Evolutionary conservation across 2,329 filamentous ascomycete genomes (phyloP).

Genomic region (Venturia carpophila): DNA sequence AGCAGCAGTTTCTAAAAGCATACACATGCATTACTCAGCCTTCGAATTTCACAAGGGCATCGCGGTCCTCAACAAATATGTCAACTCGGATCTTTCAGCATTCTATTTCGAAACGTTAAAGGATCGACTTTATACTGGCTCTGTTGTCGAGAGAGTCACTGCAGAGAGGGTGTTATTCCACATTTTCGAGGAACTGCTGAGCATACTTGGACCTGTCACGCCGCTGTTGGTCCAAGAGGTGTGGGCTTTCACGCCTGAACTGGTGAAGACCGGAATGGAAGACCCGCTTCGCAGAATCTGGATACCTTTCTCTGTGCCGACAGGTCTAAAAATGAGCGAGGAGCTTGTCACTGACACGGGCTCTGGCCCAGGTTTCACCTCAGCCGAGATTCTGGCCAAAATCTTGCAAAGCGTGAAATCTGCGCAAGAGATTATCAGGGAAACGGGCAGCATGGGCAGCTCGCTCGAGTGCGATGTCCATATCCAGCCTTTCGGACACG

Average conservation of each 20-base stretch:
- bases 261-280: slow-evolving; percentile 41
- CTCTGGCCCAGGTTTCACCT: neutral
- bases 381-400: neutral
- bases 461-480: slow-evolving; percentile 70
- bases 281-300: slow-evolving; percentile 25
- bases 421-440: slow-evolving; percentile 57
- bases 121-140: slow-evolving; percentile 81
- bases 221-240: slow-evolving; percentile 82
- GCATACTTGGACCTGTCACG: slow-evolving; percentile 73
- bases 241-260: slow-evolving; percentile 66
- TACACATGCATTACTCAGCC: slow-evolving; percentile 56
- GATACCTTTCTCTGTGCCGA: slow-evolving; percentile 9
- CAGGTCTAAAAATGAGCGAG: neutral
- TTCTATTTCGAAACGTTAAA: slow-evolving; percentile 94
- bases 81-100: slow-evolving; percentile 74
- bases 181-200: slow-evolving; percentile 64
- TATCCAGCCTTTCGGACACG: slow-evolving; percentile 24
- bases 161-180: slow-evolving; percentile 50
- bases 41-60: slow-evolving; percentile 80
- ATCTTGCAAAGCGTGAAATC: neutral
- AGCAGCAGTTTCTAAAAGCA: slow-evolving; percentile 54
- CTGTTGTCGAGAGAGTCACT: slow-evolving; percentile 51
- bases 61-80: slow-evolving; percentile 67
- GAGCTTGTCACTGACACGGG: slow-evolving; percentile 29
- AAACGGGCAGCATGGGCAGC: slow-evolving; percentile 70